These are phyloP conservation scores for Phytophthora melonis DNA, from an alignment of 352 stramenopile species.

Conservation along the genomic window DNA sequence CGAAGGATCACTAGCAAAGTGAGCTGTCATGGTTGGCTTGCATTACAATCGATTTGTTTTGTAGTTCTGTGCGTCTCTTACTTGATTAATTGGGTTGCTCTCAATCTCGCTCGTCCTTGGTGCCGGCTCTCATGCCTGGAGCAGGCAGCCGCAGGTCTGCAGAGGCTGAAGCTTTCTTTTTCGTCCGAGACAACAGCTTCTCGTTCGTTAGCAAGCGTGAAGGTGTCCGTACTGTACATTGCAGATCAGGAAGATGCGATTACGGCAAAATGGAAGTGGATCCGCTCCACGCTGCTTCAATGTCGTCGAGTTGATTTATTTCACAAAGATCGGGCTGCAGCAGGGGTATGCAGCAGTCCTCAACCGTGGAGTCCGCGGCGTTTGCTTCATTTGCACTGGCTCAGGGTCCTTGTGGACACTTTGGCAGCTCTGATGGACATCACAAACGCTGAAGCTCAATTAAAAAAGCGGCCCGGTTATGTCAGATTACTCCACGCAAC, in stretches of 20 bases:
- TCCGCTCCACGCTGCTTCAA: conserved; percentile 1
- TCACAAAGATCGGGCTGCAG: conserved; percentile 16
- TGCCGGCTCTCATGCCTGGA: neutral
- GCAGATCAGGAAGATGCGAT: conserved; percentile 18
- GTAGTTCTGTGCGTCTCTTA: conserved; percentile 2
- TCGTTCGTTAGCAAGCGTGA: neutral
- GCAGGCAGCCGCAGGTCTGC: no score
- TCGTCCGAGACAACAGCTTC: neutral
- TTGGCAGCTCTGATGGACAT: neutral
- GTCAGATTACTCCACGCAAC: conserved; percentile 1
- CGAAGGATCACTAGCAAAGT: neutral
- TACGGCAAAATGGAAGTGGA: conserved; percentile 11
- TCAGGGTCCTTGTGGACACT: neutral
- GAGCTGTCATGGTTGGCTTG: neutral
- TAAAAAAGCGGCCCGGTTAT: neutral
- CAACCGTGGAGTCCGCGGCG: no score
- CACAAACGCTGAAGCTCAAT: neutral
- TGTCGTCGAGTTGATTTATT: conserved; percentile 25
- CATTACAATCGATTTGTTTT: neutral
- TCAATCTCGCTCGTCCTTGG: neutral
- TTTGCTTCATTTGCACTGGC: neutral
- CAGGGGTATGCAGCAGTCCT: neutral
- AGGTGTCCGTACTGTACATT: neutral
- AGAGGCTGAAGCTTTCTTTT: neutral
- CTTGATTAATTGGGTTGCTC: neutral